Evolutionary conservation across 257 asterid species (phyloP), one percentile per base, ranked within the genome.

Genomic region (Solanum okadae): DNA sequence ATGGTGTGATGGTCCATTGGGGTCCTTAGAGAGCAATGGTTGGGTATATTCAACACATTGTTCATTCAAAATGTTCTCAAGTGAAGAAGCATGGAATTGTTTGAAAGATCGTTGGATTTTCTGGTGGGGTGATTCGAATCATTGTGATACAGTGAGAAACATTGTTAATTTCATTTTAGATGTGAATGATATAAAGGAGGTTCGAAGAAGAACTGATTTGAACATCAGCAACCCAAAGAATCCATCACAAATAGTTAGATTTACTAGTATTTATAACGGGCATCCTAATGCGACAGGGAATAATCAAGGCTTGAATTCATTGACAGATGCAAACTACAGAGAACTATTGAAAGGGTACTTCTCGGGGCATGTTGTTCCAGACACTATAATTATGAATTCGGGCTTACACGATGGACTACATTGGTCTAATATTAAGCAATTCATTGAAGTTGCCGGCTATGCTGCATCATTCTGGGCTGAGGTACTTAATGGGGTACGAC

Each of bases 81-180:
- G 86, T 18, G 86, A 90, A 79, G 93, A 93, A 16, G 98, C 98
- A 0, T 96, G 99, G 99, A 90, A 86, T 31, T 92, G 98, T 81
- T 84, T 95, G 90, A 91, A 68, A 56, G 89, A 89, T 11, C 93
- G 98, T 7, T 97, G 99, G 99, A 93, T 97, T 63, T 97, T 97
- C 87, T 96, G 99, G 99, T 97, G 99, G 99, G 99, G 99, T 1
- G 99, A 97, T 85, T 97, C 99, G 0, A 97, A 97, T 87, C 99
- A 97, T 75, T 96, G 98, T 88, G 99, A 97, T 61, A 95, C 98
- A 0, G 88, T 97, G 3, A 92, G 99, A 2, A 95, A 97, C 92
- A 89, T 96, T 12, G 93, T 97, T 12, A 89, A 94, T 88, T 96
- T 97, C 88, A 78, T 96, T 44, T 75, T 97, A 88, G 95, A 89